phyloP scores from a whole-genome alignment of 768 basidiomycete genomes.

The Amanita pallidorosea region DNA sequence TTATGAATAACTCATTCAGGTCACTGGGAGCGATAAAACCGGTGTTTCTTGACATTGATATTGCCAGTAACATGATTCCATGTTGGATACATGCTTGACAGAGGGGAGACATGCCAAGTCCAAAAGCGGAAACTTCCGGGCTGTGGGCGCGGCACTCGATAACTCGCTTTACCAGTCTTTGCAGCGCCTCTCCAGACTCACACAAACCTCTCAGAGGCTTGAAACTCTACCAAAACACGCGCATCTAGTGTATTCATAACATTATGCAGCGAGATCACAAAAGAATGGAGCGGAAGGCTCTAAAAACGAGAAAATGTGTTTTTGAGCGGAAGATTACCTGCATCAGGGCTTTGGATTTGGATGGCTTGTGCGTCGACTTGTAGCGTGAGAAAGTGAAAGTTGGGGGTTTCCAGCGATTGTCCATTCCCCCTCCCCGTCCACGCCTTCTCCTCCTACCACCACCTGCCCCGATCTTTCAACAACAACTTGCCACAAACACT shows the following conservation, averaged over 20 bases:
- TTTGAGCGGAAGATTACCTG: no score
- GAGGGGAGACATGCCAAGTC: not conserved
- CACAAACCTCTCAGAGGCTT: not conserved
- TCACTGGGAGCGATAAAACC: no score
- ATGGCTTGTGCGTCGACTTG: slow-evolving; percentile 37
- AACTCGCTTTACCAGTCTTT: not conserved
- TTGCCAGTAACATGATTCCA: no score
- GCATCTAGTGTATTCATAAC: not conserved
- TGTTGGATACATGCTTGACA: not conserved
- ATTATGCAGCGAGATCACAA: slow-evolving; percentile 11
- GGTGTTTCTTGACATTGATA: no score
- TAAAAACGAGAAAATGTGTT: slow-evolving; percentile 16
- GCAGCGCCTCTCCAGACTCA: slow-evolving; percentile 1
- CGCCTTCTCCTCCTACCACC: slow-evolving; percentile 27
- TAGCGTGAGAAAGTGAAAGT: slow-evolving; percentile 38
- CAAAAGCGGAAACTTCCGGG: slow-evolving; percentile 7
- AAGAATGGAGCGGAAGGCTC: slow-evolving; percentile 8
- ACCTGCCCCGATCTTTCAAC: slow-evolving; percentile 18
- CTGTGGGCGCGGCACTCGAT: not conserved
- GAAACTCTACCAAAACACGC: slow-evolving; percentile 2
- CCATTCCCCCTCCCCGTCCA: slow-evolving; percentile 19
- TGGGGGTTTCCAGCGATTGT: slow-evolving; percentile 25
- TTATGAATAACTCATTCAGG: no score
- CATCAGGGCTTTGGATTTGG: slow-evolving; percentile 23
- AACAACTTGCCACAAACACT: slow-evolving; percentile 11